Base-by-base conservation (phyloP, 179 eudicot species). In the Gypsophila paniculata region DNA sequence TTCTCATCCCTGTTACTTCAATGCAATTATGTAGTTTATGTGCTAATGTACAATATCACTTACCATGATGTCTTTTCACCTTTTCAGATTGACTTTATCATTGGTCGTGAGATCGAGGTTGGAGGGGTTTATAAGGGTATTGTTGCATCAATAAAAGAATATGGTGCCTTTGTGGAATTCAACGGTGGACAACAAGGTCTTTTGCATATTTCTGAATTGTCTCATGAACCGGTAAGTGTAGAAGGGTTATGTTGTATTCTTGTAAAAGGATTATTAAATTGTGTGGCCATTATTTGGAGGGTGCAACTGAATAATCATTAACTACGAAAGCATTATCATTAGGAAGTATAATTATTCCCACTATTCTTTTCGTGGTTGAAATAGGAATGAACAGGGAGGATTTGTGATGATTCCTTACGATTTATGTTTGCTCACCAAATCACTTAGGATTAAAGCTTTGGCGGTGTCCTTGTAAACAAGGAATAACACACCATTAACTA, bases 141-240 rank as follows among this genome's bases (percentile, higher is more conserved):
- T 61, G 89, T 94, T 46, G 70, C 82, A 8, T 78, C 99, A 62
- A 77, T 91, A 29, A 94, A 94, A 80, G 99, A 94, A 75, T 94
- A 89, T 82, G 99, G 99, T 73, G 99, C 99, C 75, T 94, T 94
- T 85, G 96, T 94, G 80, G 99, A 91, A 85, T 87, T 94, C 68
- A 94, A 88, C 80, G 99, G 99, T 55, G 99, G 99, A 65, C 97
- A 94, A 77, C 90, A 85, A 73, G 99, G 97, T 61, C 96, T 94
- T 57, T 79, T 94, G 21, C 99, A 94, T 76, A 84, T 85, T 66
- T 94, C 99, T 51, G 97, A 94, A 74, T 76, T 94, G 76, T 87
- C 97, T 34, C 87, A 91, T 77, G 90, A 87, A 46, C 93, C 89
- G 78, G 99, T 91, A 80, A 53, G 90, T 72, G 48, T 61, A 23